Evolutionary conservation across 164 flowering plant species (phyloP).

Genomic region (Aristolochia fimbriata): DNA sequence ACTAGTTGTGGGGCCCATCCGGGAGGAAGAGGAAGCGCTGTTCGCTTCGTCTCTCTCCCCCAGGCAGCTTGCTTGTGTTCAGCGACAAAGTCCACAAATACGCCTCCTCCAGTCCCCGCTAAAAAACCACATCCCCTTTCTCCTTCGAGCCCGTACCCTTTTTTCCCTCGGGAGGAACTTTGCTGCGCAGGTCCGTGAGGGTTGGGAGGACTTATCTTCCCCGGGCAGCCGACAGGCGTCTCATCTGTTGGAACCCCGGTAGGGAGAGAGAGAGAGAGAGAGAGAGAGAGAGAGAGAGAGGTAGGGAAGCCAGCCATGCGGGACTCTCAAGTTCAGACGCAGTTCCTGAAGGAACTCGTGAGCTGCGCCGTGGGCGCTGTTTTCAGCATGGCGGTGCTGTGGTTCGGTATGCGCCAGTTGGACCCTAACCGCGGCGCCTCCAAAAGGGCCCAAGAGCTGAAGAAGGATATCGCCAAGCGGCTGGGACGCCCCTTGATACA

Average conservation of each 20-base stretch:
- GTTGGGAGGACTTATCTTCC: not conserved
- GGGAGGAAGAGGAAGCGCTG: no score
- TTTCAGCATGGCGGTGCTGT: constrained; percentile 64
- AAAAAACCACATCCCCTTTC: no score
- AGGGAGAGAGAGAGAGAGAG: not conserved
- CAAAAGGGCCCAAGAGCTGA: constrained; percentile 73
- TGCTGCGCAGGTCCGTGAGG: no score
- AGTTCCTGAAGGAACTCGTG: constrained; percentile 54
- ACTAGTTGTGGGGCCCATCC: no score
- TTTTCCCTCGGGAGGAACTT: no score
- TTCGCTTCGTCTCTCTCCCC: no score
- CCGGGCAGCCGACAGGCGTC: not conserved
- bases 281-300: no score
- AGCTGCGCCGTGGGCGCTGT: constrained; percentile 91
- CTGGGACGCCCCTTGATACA: constrained; percentile 80
- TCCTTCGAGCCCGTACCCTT: no score
- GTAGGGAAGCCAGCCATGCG: no score
- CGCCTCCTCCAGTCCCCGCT: no score
- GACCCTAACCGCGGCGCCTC: constrained; percentile 89
- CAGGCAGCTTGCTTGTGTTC: no score
- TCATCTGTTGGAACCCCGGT: not conserved
- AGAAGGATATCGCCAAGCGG: constrained; percentile 82
- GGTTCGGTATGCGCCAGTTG: constrained; percentile 65
- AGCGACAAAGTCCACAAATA: no score
- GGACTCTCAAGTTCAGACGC: constrained; percentile 3